Conservation (phyloP, 371 early-diverging fungal genomes). For the Mucor velutinosus region DNA sequence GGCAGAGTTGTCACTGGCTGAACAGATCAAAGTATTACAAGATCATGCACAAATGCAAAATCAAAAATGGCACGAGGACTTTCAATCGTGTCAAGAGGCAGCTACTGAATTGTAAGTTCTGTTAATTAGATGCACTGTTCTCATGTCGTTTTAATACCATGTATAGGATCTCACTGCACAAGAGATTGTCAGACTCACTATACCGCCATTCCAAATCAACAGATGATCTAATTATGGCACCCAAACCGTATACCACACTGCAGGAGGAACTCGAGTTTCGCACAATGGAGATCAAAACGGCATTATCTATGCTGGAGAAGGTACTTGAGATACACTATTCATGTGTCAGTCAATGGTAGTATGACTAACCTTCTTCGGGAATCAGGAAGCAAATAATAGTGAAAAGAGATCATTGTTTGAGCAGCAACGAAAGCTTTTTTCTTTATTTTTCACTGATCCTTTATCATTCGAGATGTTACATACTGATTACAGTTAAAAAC, state of each 20-base stretch:
- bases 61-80: constrained; percentile 11
- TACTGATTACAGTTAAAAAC: not conserved
- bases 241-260: constrained; percentile 5
- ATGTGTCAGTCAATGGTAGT: not conserved
- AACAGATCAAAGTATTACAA: not conserved
- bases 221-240: not conserved
- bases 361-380: not conserved
- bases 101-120: constrained; percentile 13
- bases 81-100: constrained; percentile 4
- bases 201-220: constrained; percentile 3
- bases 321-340: not conserved
- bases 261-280: constrained; percentile 16
- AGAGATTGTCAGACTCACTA: not conserved
- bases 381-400: constrained; percentile 4
- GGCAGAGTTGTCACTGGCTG: not conserved
- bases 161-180: constrained; percentile 6
- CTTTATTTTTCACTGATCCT: constrained; percentile 28
- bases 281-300: constrained; percentile 5
- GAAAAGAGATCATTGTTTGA: constrained; percentile 10
- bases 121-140: no score
- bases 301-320: constrained; percentile 10
- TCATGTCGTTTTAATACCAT: not conserved
- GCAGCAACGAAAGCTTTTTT: constrained; percentile 15
- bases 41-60: not conserved
- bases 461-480: not conserved